Evolutionary conservation across 2,329 filamentous ascomycete species (phyloP).

Genomic region (Talaromyces rugulosus): DNA sequence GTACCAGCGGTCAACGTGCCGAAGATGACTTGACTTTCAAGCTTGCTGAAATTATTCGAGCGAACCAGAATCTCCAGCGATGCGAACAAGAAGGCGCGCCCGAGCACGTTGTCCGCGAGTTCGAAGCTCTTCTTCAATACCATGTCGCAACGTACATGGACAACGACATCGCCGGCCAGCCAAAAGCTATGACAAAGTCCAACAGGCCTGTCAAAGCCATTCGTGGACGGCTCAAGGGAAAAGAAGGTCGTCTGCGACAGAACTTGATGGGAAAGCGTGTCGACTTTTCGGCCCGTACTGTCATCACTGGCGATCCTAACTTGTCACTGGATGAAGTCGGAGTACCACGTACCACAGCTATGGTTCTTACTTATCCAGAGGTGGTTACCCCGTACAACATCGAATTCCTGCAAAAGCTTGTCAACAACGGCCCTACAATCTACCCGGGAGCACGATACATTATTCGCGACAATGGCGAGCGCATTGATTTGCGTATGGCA

Average conservation of each 20-base stretch:
- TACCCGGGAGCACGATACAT: conserved; percentile 97
- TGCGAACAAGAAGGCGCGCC: conserved; percentile 89
- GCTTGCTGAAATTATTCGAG: conserved; percentile 94
- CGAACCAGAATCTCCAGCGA: conserved; percentile 89
- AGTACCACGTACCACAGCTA: conserved; percentile 88
- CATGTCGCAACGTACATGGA: conserved; percentile 99
- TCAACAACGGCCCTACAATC: conserved; percentile 89
- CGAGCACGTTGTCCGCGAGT: conserved; percentile 84
- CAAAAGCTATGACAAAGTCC: conserved; percentile 93
- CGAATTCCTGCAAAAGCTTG: conserved; percentile 79
- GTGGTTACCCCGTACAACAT: conserved; percentile 98
- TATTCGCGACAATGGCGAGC: conserved; percentile 85
- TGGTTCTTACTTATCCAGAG: conserved; percentile 91
- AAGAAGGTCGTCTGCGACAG: conserved; percentile 94
- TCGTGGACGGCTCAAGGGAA: conserved; percentile 94
- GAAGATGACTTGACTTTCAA: conserved; percentile 99
- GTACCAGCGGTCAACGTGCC: conserved; percentile 83
- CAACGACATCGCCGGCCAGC: conserved; percentile 95
- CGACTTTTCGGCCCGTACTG: conserved; percentile 97
- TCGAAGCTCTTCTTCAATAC: conserved; percentile 88
- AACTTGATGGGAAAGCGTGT: conserved; percentile 99
- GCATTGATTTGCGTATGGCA: conserved; percentile 92
- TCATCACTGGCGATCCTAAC: conserved; percentile 92
- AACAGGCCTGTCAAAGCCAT: conserved; percentile 96
- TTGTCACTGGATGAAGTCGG: conserved; percentile 95